Evolutionary conservation across 208 protist genomes (phyloP), one percentile per base, ranked within the genome.

Genomic region (Sergeia podlipaevii): DNA sequence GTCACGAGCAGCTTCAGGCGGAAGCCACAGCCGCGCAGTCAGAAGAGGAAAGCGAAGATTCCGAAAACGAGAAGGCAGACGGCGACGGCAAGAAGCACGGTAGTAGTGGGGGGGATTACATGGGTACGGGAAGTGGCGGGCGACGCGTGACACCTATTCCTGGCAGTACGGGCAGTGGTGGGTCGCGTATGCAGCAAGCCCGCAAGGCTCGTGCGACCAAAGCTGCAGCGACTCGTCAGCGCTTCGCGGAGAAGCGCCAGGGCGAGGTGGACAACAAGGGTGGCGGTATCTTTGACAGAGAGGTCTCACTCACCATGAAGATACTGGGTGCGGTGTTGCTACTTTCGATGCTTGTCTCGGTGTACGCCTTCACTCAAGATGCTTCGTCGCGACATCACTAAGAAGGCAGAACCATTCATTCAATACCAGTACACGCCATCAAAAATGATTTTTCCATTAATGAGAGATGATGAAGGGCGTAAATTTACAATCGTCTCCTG

Each of bases 131-230:
- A n/a, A n/a, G n/a, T 4, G 7, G 48, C 30, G 41, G 44, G 18
- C n/a, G n/a, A n/a, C n/a, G n/a, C n/a, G n/a, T n/a, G n/a, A n/a
- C n/a, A n/a, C n/a, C n/a, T n/a, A n/a, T n/a, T n/a, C 27, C 27
- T 26, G 18, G 49, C 11, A 46, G 33, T 17, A 33, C 33, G 13
- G 26, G n/a, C 17, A 47, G 56, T n/a, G 57, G 62, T 6, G 48
- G 57, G 20, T 79, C 71, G 2, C 59, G 74, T 21, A 60, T 77
- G 28, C 74, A 87, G 58, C 70, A 79, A 33, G 67, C 79, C 18
- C 65, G 79, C 1, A 76, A 74, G 26, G 70, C 74, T 15, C 50
- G 63, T 27, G 67, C 79, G 29, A 41, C 20, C 5, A 59, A 47
- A 0, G 52, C 59, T 3, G 44, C 48, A 34, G 48, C 32, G 5